A percentile compares a stretch with the other conserved stretches of the same genome.
Evolutionary conservation across 176 grass and related monocot genomes (phyloP).

Genomic region (Elaeis guineensis): DNA sequence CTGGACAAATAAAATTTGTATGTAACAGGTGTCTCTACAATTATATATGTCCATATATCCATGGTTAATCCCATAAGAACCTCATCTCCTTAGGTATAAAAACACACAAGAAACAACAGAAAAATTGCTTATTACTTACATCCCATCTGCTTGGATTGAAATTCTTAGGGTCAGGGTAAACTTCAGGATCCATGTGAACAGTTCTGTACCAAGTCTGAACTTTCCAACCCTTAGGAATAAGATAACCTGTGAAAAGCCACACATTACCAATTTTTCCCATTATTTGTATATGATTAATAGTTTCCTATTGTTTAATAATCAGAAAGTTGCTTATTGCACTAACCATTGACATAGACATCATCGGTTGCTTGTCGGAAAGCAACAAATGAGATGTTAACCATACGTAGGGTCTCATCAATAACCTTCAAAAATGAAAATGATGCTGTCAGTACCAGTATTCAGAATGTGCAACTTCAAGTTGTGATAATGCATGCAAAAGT

Average conservation of each 20-base stretch:
- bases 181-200: constrained; percentile 83
- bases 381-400: constrained; percentile 81
- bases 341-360: constrained; percentile 60
- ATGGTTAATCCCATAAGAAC: neutral
- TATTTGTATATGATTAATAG: neutral
- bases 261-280: neutral
- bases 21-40: neutral
- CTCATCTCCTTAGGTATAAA: constrained; percentile 3
- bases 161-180: constrained; percentile 55
- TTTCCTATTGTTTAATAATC: neutral
- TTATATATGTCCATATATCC: neutral
- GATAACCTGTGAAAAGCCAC: constrained; percentile 43
- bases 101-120: neutral
- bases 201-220: constrained; percentile 78
- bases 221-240: constrained; percentile 86
- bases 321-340: constrained; percentile 2
- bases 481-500: neutral
- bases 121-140: constrained; percentile 25
- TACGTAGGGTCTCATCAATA: constrained; percentile 74
- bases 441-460: neutral
- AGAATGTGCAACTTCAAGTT: neutral
- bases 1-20: constrained; percentile 28
- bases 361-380: constrained; percentile 64
- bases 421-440: constrained; percentile 32
- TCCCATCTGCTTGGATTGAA: constrained; percentile 91